Percentiles rank a stretch among this genome's conserved stretches.
These are phyloP conservation scores for Botrytis tulipae DNA, from an alignment of 2,329 filamentous ascomycete genomes.

Conservation along the genomic window DNA sequence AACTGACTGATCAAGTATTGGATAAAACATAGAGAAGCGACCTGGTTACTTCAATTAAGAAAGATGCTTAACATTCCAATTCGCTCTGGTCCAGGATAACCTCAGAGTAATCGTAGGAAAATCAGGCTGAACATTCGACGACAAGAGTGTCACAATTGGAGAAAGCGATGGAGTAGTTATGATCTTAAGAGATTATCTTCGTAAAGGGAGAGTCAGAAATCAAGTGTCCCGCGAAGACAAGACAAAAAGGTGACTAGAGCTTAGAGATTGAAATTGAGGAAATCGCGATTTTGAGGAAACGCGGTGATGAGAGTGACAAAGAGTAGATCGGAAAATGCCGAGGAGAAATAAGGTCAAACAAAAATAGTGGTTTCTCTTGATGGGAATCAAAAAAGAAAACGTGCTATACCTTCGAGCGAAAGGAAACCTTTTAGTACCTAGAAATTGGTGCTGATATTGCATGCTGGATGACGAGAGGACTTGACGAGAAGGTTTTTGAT, in stretches of 20 bases:
- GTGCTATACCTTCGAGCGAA: neutral
- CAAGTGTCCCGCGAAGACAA: neutral
- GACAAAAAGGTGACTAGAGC: neutral
- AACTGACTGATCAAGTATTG: neutral
- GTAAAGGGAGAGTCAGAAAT: neutral
- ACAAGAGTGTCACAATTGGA: neutral
- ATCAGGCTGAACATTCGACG: neutral
- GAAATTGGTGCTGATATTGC: neutral
- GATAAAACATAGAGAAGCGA: neutral
- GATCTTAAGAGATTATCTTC: neutral
- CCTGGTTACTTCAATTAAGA: too few relatives aligned
- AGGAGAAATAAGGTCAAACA: neutral
- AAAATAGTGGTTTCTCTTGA: neutral
- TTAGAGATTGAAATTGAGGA: neutral
- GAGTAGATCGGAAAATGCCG: neutral
- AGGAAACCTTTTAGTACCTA: neutral
- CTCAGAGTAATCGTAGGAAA: neutral
- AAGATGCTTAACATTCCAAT: neutral
- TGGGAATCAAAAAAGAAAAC: neutral
- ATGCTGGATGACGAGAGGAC: neutral
- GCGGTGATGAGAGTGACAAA: neutral
- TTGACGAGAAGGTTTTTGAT: neutral
- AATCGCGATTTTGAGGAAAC: neutral
- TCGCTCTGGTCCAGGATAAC: neutral
- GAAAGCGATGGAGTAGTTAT: neutral